A percentile compares a stretch with the other conserved stretches of the same genome.
Evolutionary conservation across 495 filamentous ascomycete species (phyloP).

Genomic region (Aspergillus affinis): DNA sequence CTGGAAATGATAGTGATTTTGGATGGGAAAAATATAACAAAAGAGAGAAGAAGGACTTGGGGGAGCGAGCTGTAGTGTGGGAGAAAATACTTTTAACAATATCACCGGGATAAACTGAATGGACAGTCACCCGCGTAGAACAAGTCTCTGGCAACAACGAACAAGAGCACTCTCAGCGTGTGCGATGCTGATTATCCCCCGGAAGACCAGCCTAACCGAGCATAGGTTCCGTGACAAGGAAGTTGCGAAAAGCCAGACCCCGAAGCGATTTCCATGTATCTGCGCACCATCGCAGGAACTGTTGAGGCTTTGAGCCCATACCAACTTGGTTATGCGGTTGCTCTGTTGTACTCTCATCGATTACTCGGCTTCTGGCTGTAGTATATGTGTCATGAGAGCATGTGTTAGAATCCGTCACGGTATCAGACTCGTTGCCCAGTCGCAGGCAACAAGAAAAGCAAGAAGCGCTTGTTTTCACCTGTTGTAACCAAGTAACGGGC

Average conservation of each 20-base stretch:
- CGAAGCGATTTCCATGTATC: conserved; percentile 6
- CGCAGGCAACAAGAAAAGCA: conserved; percentile 23
- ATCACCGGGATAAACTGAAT: not conserved
- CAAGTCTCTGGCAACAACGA: not conserved
- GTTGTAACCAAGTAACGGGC: conserved; percentile 11
- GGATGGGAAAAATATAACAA: not conserved
- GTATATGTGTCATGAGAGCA: conserved; percentile 30
- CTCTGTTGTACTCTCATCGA: conserved; percentile 13
- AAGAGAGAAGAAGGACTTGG: not conserved
- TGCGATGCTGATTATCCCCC: too few species aligned
- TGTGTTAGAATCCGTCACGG: conserved; percentile 12
- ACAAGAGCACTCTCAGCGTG: not conserved
- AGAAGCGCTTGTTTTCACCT: conserved; percentile 8
- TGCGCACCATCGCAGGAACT: conserved; percentile 4
- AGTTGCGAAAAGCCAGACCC: not conserved
- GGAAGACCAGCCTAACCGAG: conserved; percentile 2
- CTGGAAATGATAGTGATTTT: not conserved
- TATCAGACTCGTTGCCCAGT: conserved; percentile 9
- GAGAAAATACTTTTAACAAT: not conserved
- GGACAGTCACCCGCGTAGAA: not conserved
- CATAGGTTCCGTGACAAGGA: conserved; percentile 4
- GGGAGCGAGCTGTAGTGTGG: not conserved
- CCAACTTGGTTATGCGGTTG: not conserved
- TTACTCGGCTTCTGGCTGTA: conserved; percentile 26
- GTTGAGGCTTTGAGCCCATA: not conserved